A percentile compares a stretch with the other conserved stretches of the same genome.
Evolutionary conservation across 2,329 filamentous ascomycete species (phyloP).

Genomic region (Epichloe hybrida): DNA sequence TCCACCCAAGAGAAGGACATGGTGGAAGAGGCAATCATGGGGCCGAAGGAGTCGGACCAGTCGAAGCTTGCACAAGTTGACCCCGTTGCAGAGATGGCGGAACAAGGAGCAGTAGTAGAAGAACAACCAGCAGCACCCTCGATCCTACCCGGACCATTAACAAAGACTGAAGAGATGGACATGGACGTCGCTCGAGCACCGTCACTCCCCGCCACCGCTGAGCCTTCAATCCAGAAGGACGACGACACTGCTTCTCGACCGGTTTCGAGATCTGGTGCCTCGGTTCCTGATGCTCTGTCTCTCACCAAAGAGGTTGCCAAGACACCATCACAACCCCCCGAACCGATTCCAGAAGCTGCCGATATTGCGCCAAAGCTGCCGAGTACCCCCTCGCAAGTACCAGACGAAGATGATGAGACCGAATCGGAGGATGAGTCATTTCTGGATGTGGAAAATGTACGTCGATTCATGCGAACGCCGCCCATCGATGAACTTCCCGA

Average conservation of each 20-base stretch:
- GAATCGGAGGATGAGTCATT: slow-evolving; percentile 41
- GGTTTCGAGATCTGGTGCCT: slow-evolving; percentile 1
- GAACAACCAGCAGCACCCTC: neutral
- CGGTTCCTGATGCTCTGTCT: neutral
- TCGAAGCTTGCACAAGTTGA: neutral
- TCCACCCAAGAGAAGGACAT: neutral
- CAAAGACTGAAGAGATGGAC: slow-evolving; percentile 29
- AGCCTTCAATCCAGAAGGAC: neutral
- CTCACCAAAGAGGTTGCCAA: neutral
- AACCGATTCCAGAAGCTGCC: slow-evolving; percentile 13
- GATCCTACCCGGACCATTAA: slow-evolving; percentile 7
- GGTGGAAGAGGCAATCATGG: neutral
- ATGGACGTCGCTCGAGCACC: slow-evolving; percentile 15
- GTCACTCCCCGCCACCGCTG: neutral
- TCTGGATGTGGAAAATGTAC: slow-evolving; percentile 33
- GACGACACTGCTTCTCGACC: slow-evolving; percentile 1
- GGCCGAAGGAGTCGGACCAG: neutral
- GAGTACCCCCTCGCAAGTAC: slow-evolving; percentile 35
- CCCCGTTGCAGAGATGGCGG: neutral
- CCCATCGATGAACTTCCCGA: slow-evolving; percentile 40
- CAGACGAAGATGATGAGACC: slow-evolving; percentile 38
- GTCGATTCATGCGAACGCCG: slow-evolving; percentile 39
- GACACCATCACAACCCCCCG: neutral
- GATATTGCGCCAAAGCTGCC: slow-evolving; percentile 22
- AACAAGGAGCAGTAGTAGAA: neutral